Evolutionary conservation across 305 asterid species (phyloP), one percentile per base, ranked within the genome.

Genomic region (Ilex paraguariensis): DNA sequence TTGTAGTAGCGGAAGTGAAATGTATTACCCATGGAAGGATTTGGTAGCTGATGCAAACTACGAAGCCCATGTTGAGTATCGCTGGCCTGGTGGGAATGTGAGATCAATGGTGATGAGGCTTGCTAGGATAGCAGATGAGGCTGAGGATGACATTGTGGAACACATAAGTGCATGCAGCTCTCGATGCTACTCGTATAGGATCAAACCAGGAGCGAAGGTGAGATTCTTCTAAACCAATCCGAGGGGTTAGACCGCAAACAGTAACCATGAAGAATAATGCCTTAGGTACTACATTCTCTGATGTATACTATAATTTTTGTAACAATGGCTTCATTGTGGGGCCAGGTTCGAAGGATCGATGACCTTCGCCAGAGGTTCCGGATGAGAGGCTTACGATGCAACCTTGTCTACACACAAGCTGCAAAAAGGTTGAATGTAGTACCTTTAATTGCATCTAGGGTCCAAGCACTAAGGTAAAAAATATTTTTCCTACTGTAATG

Each of bases 1-100:
- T 66, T 86, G 91, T 51, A 76, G 81, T 73, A 81, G 87, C 64
- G 95, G 95, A 40, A 80, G 95, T 56, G 88, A 86, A 77, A 71
- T 86, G 59, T 81, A 73, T 73, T 78, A 77, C 57, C 88, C 95
- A 7, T 83, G 95, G 90, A 77, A 75, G 73, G 90, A 86, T 69
- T 72, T 76, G 67, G 74, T 17, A 36, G 46, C 62, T 56, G 88
- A 83, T 75, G 85, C 81, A 67, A 86, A 83, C 72, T 83, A 86
- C 3, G 79, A 76, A 70, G 73, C 81, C 67, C 90, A 81, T 71
- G 72, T 79, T 53, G 88, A 72, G 73, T 70, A 79, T 68, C 85
- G 85, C 40, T 86, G 94, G 94, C 81, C 90, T n/a, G 81, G 86
- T 63, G 88, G 81, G 66, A 72, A 81, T 39, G 81, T 79, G 60